Percentiles rank a stretch among this genome's conserved stretches.
Conservation (phyloP, 495 filamentous ascomycete species). For the Cercophora samala region DNA sequence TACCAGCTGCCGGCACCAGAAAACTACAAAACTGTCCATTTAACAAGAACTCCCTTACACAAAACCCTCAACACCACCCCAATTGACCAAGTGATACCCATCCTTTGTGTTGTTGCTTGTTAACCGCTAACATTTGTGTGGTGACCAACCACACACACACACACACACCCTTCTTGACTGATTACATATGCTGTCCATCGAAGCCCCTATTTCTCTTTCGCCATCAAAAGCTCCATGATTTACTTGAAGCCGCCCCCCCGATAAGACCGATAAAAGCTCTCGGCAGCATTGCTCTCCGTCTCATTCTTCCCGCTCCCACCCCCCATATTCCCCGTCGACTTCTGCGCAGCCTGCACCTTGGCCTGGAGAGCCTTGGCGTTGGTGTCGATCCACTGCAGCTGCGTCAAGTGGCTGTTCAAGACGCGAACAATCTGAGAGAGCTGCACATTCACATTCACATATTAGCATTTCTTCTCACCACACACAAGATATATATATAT, state of each 20-base stretch:
- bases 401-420: slow-evolving; percentile 83
- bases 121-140: not conserved
- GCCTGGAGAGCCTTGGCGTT: slow-evolving; percentile 73
- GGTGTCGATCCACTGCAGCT: slow-evolving; percentile 87
- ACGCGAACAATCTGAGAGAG: slow-evolving; percentile 91
- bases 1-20: not conserved
- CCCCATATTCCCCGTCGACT: slow-evolving; percentile 59
- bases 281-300: slow-evolving; percentile 61
- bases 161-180: not conserved
- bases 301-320: slow-evolving; percentile 58
- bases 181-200: not conserved
- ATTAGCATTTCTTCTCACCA: too few relatives aligned
- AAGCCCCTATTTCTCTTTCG: not conserved
- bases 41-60: slow-evolving; percentile 1
- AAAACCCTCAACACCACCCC: slow-evolving; percentile 2
- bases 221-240: not conserved
- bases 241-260: slow-evolving; percentile 50
- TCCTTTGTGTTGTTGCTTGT: slow-evolving; percentile 17
- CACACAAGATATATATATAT: too few relatives aligned
- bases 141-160: too few relatives aligned
- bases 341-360: slow-evolving; percentile 76
- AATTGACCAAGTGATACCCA: slow-evolving; percentile 37
- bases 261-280: slow-evolving; percentile 80
- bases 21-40: not conserved
- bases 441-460: slow-evolving; percentile 47